A percentile compares a stretch with the other conserved stretches of the same genome.
Conservation (phyloP, 306 rosid genomes). For the cucumber (Cucumis sativus) region Cucumber_9930_V3 NC_026657.2:3230001-3230500, state of each 20-base stretch:
- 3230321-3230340: slow-evolving; percentile 98
- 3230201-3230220: slow-evolving; percentile 92
- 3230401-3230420: slow-evolving; percentile 58
- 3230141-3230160: slow-evolving; percentile 36
- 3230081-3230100: slow-evolving; percentile 45
- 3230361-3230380: slow-evolving; percentile 67
- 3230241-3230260: slow-evolving; percentile 84
- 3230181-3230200: slow-evolving; percentile 63
- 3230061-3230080: slow-evolving; percentile 35
- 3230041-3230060: slow-evolving; percentile 52
- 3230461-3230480: slow-evolving; percentile 21
- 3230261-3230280: slow-evolving; percentile 89
- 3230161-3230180: slow-evolving; percentile 58
- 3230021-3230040: slow-evolving; percentile 68
- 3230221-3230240: slow-evolving; percentile 88
- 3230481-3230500: slow-evolving; percentile 27
- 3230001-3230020: slow-evolving; percentile 51
- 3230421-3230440: slow-evolving; percentile 63
- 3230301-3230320: slow-evolving; percentile 89
- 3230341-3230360: slow-evolving; percentile 91
- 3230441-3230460: slow-evolving; percentile 51
- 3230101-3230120: slow-evolving; percentile 42
- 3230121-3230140: slow-evolving; percentile 55
- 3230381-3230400: slow-evolving; percentile 42
- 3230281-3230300: slow-evolving; percentile 81